Evolutionary conservation across 176 grass and related monocot genomes (phyloP).

Genomic region (Coix lacrymajobi): DNA sequence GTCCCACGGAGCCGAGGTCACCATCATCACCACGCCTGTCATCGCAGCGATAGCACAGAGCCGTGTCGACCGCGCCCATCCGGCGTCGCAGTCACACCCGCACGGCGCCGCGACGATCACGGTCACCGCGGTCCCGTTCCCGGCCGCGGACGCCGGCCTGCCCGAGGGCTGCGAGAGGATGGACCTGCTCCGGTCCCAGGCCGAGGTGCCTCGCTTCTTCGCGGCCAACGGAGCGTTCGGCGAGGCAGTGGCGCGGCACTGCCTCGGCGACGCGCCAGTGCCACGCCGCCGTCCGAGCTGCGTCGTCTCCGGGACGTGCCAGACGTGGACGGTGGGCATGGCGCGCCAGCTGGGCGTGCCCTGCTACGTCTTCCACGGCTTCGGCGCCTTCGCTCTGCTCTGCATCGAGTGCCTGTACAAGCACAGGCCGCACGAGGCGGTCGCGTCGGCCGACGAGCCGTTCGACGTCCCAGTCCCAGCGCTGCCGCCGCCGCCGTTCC

Average conservation of each 20-base stretch:
- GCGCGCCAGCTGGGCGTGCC: slow-evolving; percentile 44
- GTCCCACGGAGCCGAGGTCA: slow-evolving; percentile 32
- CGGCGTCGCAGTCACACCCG: not conserved
- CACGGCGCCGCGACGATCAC: not conserved
- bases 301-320: slow-evolving; percentile 45
- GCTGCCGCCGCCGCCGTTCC: slow-evolving; percentile 23
- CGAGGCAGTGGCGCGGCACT: slow-evolving; percentile 18
- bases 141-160: slow-evolving; percentile 31
- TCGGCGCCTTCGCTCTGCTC: slow-evolving; percentile 43
- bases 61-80: slow-evolving; percentile 18
- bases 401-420: slow-evolving; percentile 45
- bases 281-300: slow-evolving; percentile 30
- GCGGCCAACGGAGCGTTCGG: slow-evolving; percentile 22
- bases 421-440: slow-evolving; percentile 30
- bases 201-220: slow-evolving; percentile 34
- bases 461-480: slow-evolving; percentile 37
- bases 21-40: slow-evolving; percentile 55
- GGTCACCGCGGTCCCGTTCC: slow-evolving; percentile 53
- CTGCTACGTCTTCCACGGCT: slow-evolving; percentile 75
- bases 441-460: slow-evolving; percentile 23
- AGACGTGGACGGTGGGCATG: slow-evolving; percentile 39
- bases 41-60: slow-evolving; percentile 30
- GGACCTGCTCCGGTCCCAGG: slow-evolving; percentile 28
- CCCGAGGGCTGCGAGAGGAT: slow-evolving; percentile 53
- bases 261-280: not conserved